A percentile compares a stretch with the other conserved stretches of the same genome.
Evolutionary conservation across 148 eudicot species (phyloP).

Genomic region (Salicornia ramosissima): DNA sequence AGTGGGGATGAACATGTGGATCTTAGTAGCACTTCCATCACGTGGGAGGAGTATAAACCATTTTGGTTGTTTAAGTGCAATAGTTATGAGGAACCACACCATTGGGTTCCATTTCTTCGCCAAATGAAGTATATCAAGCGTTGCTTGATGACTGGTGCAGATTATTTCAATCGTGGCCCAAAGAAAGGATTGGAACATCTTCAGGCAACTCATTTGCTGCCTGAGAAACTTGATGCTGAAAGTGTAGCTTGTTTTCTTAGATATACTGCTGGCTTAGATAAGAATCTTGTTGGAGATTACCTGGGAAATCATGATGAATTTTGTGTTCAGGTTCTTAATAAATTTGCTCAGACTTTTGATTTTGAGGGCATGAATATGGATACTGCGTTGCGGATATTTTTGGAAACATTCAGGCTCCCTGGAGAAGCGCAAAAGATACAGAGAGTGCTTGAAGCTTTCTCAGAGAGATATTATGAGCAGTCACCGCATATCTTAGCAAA

Average conservation of each 20-base stretch:
- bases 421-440: constrained; percentile 78
- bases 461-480: constrained; percentile 86
- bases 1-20: constrained; percentile 45
- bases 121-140: constrained; percentile 68
- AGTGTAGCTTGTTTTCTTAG: constrained; percentile 94
- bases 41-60: constrained; percentile 63
- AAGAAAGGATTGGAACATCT: constrained; percentile 89
- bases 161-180: constrained; percentile 85
- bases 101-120: constrained; percentile 90
- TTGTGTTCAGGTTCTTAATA: constrained; percentile 83
- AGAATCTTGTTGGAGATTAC: constrained; percentile 83
- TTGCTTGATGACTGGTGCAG: constrained; percentile 78
- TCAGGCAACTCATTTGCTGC: constrained; percentile 67
- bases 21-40: constrained; percentile 34
- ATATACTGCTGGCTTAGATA: constrained; percentile 83
- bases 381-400: constrained; percentile 26
- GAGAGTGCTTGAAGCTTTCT: constrained; percentile 89
- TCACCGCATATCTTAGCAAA: constrained; percentile 75
- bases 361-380: constrained; percentile 25
- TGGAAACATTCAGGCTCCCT: constrained; percentile 28
- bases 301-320: constrained; percentile 92
- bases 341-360: constrained; percentile 67
- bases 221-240: constrained; percentile 75
- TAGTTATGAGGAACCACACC: constrained; percentile 49
- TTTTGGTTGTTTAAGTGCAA: constrained; percentile 77